phyloP scores from a whole-genome alignment of 768 basidiomycete genomes.

The Jaapia argillacea region DNA sequence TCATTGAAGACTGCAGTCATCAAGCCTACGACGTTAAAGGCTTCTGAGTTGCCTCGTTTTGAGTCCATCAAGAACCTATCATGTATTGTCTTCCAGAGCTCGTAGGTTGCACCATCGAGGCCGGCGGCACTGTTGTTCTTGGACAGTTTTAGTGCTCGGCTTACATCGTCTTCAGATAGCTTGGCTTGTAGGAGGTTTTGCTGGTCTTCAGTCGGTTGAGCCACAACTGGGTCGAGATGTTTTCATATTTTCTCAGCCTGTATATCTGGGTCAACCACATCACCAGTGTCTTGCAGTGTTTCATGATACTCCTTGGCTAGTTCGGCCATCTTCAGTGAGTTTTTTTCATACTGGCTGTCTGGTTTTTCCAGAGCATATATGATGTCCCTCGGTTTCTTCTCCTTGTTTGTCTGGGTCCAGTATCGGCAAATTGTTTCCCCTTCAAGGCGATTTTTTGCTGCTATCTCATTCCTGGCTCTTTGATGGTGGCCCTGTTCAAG shows the following conservation, averaged over 20 bases:
- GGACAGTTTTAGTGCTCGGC: not conserved
- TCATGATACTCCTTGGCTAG: not conserved
- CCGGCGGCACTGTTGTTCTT: not conserved
- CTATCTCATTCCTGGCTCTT: not conserved
- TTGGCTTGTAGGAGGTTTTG: not conserved
- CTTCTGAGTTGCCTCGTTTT: not conserved
- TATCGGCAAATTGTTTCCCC: slow-evolving; percentile 5
- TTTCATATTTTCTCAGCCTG: not conserved
- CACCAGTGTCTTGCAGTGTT: not conserved
- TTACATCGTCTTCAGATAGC: not conserved
- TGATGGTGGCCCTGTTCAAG: not conserved
- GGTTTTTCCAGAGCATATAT: not conserved
- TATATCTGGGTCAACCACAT: not conserved
- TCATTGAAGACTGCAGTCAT: not conserved
- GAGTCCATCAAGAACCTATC: not conserved
- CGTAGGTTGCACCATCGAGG: not conserved
- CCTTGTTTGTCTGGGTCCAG: slow-evolving; percentile 4
- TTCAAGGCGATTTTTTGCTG: not conserved
- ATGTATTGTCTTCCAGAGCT: not conserved
- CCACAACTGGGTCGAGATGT: not conserved
- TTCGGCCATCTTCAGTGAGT: not conserved
- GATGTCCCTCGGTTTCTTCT: slow-evolving; percentile 4
- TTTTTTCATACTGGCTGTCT: not conserved
- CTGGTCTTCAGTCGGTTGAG: not conserved
- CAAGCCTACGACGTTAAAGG: not conserved